These are phyloP conservation scores for Zoysia japonica DNA, from an alignment of 176 grass and related monocot genomes.

Conservation along the genomic window DNA sequence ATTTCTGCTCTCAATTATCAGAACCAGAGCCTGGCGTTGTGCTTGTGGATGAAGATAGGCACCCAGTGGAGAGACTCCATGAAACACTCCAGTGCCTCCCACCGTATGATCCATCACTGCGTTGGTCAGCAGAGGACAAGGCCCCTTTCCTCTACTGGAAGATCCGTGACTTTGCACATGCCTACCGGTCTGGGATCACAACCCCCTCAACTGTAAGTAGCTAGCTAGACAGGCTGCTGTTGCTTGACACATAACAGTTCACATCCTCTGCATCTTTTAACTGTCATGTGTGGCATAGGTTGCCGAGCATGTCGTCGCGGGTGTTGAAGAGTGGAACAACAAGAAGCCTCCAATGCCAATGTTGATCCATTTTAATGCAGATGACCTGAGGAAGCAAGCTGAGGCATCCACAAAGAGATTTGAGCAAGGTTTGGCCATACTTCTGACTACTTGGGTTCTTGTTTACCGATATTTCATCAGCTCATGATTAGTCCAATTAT, in stretches of 20 bases:
- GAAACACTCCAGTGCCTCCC: slow-evolving; percentile 50
- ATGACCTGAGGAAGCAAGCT: slow-evolving; percentile 82
- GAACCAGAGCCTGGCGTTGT: slow-evolving; percentile 64
- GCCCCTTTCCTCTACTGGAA: slow-evolving; percentile 86
- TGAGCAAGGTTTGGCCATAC: slow-evolving; percentile 46
- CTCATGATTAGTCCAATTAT: background rate
- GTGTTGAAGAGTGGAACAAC: slow-evolving; percentile 68
- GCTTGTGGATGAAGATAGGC: slow-evolving; percentile 58
- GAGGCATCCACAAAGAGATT: slow-evolving; percentile 81
- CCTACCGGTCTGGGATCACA: slow-evolving; percentile 65
- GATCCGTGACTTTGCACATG: slow-evolving; percentile 89
- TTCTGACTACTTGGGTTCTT: background rate
- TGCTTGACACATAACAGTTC: background rate
- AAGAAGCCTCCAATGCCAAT: slow-evolving; percentile 74
- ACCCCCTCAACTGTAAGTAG: slow-evolving; percentile 67
- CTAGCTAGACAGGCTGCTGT: background rate
- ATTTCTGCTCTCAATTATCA: slow-evolving; percentile 35
- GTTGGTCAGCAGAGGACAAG: slow-evolving; percentile 32
- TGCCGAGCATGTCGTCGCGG: slow-evolving; percentile 70
- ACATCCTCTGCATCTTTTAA: background rate
- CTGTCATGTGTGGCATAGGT: slow-evolving; percentile 51
- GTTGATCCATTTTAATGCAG: slow-evolving; percentile 66
- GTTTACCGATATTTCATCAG: slow-evolving; percentile 1
- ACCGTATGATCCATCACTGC: slow-evolving; percentile 42
- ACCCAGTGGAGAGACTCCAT: slow-evolving; percentile 64